Evolutionary conservation across 2,329 filamentous ascomycete genomes (phyloP).

Genomic region (Aspergillus hortae): DNA sequence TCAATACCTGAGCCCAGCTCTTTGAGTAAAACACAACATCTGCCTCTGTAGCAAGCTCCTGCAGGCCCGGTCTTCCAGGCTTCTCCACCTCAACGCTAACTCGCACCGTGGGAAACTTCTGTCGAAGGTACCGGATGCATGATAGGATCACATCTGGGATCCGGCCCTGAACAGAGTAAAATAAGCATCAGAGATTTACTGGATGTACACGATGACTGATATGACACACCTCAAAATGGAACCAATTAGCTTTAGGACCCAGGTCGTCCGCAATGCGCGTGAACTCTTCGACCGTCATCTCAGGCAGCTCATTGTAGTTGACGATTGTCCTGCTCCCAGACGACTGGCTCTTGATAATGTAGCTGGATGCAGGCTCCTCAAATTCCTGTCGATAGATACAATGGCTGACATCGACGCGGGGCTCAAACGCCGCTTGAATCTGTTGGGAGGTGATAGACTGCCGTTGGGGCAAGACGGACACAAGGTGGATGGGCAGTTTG

Average conservation of each 20-base stretch:
- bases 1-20: conserved; percentile 63
- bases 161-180: conserved; percentile 51
- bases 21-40: conserved; percentile 73
- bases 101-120: conserved; percentile 40
- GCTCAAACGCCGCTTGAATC: conserved; percentile 55
- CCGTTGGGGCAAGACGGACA: conserved; percentile 51
- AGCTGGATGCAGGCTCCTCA: conserved; percentile 62
- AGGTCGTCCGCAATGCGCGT: conserved; percentile 40
- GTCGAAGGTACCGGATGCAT: conserved; percentile 58
- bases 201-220: neutral
- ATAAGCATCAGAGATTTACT: neutral
- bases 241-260: conserved; percentile 49
- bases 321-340: conserved; percentile 66
- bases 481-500: conserved; percentile 32
- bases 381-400: conserved; percentile 59
- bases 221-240: conserved; percentile 64
- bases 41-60: conserved; percentile 57
- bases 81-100: conserved; percentile 74
- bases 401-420: conserved; percentile 47
- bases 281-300: conserved; percentile 66
- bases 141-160: conserved; percentile 58
- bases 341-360: conserved; percentile 61
- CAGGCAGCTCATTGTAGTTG: conserved; percentile 64
- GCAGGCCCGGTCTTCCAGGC: conserved; percentile 58
- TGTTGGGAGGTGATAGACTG: conserved; percentile 50